These are phyloP conservation scores for Gossypium sturtianum DNA, from an alignment of 345 rosid genomes.

Conservation along the genomic window DNA sequence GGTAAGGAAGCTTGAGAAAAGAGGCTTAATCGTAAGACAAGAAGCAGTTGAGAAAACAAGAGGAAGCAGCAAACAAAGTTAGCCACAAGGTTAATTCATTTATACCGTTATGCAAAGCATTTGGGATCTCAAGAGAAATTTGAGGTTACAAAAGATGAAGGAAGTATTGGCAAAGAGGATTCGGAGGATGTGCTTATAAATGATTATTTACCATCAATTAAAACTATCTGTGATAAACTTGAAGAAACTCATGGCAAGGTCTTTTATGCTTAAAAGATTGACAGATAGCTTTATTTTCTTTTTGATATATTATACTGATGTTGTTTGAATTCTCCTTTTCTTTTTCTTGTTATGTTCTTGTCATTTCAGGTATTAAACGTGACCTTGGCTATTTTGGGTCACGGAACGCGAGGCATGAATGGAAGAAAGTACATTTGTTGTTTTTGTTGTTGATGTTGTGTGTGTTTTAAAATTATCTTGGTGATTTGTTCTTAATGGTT, in stretches of 20 bases:
- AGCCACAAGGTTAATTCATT: constrained; percentile 50
- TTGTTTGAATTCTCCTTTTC: background rate
- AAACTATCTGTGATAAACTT: constrained; percentile 69
- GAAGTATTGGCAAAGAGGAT: constrained; percentile 27
- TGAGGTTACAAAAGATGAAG: constrained; percentile 58
- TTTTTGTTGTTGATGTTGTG: background rate
- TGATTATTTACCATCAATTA: constrained; percentile 75
- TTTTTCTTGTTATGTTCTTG: constrained; percentile 51
- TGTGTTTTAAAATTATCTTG: background rate
- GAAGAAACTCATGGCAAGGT: constrained; percentile 70
- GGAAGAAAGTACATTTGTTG: constrained; percentile 39
- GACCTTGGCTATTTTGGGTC: constrained; percentile 64
- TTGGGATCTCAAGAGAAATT: constrained; percentile 60
- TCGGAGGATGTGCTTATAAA: constrained; percentile 50
- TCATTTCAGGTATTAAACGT: constrained; percentile 69
- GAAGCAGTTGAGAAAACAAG: constrained; percentile 67
- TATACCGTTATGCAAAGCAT: constrained; percentile 65
- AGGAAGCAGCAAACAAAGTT: constrained; percentile 49
- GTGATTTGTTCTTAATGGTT: background rate
- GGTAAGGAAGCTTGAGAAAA: constrained; percentile 55
- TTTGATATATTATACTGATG: constrained; percentile 26
- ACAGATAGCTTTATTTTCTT: constrained; percentile 7
- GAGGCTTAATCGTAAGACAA: constrained; percentile 58
- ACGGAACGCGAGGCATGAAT: constrained; percentile 42
- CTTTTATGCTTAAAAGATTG: constrained; percentile 11